phyloP scores from a whole-genome alignment of 202 grass and related monocot species.

The Tripidium arundinaceum region DNA sequence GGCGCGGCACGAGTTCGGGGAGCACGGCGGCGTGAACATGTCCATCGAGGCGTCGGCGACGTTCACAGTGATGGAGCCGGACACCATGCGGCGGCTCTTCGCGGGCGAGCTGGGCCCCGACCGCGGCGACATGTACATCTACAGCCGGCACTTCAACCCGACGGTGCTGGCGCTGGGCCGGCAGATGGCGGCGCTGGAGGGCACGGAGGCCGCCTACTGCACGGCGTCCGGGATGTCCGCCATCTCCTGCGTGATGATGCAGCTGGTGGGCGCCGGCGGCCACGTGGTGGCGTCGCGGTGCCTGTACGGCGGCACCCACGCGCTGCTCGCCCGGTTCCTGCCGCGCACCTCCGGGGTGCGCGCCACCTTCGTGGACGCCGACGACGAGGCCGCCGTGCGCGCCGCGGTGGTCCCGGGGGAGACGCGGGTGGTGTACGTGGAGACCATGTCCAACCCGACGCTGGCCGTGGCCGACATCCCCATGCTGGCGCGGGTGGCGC shows the following conservation, averaged over 20 bases:
- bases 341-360: conserved; percentile 50
- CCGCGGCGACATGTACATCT: conserved; percentile 88
- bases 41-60: conserved; percentile 99
- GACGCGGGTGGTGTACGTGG: conserved; percentile 81
- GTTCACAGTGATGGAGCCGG: conserved; percentile 98
- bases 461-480: conserved; percentile 82
- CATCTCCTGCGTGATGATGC: conserved; percentile 75
- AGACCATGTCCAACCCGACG: conserved; percentile 90
- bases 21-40: conserved; percentile 99
- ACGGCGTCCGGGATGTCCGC: conserved; percentile 94
- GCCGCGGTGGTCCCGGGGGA: conserved; percentile 49
- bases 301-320: conserved; percentile 96
- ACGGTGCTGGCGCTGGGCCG: conserved; percentile 90
- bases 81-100: conserved; percentile 80
- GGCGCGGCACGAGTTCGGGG: conserved; percentile 89
- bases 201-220: conserved; percentile 94
- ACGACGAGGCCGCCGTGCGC: conserved; percentile 70
- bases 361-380: conserved; percentile 71
- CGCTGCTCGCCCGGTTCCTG: conserved; percentile 77
- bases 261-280: conserved; percentile 69
- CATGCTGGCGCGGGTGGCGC: conserved; percentile 61
- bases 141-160: conserved; percentile 92
- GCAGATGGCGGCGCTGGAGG: conserved; percentile 96
- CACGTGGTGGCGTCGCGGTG: conserved; percentile 88
- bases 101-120: conserved; percentile 82